A percentile compares a stretch with the other conserved stretches of the same genome.
phyloP scores from a whole-genome alignment of 805 yeast species.

The Candida yuanshanica region DNA sequence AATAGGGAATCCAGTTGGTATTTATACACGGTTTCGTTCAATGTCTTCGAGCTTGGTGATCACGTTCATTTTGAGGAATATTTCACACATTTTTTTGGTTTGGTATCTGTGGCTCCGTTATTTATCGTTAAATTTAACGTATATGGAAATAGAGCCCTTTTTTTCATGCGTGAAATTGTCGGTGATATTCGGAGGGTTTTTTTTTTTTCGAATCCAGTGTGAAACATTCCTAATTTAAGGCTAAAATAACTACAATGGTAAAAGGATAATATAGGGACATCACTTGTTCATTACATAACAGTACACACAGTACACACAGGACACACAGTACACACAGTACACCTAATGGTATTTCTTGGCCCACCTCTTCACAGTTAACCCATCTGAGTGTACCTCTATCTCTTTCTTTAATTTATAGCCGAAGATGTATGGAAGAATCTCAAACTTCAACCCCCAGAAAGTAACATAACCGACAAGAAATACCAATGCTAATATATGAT shows the following conservation, averaged over 20 bases:
- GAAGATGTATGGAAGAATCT: conserved; percentile 38
- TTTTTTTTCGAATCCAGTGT: too few species aligned
- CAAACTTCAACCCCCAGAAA: conserved; percentile 54
- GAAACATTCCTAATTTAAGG: too few species aligned
- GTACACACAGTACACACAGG: too few species aligned
- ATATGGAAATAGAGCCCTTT: too few species aligned
- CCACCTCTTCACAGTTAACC: conserved; percentile 55
- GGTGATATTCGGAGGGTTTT: too few species aligned
- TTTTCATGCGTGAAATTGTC: too few species aligned
- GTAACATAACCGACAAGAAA: conserved; percentile 38
- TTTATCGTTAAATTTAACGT: background rate
- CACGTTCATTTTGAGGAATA: background rate
- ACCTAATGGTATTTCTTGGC: conserved; percentile 23
- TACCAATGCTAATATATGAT: conserved; percentile 36
- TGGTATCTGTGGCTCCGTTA: background rate
- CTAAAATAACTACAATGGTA: too few species aligned
- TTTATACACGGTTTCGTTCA: background rate
- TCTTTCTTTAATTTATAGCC: conserved; percentile 40
- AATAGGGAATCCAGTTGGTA: background rate
- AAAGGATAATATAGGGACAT: too few species aligned
- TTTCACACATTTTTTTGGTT: background rate
- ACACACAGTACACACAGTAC: background rate
- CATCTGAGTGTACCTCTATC: conserved; percentile 44
- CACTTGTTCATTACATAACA: too few species aligned
- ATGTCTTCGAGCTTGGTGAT: too few species aligned